A percentile compares a stretch with the other conserved stretches of the same genome.
phyloP scores from a whole-genome alignment of 495 filamentous ascomycete genomes.

The Podospora tetraspora region DNA sequence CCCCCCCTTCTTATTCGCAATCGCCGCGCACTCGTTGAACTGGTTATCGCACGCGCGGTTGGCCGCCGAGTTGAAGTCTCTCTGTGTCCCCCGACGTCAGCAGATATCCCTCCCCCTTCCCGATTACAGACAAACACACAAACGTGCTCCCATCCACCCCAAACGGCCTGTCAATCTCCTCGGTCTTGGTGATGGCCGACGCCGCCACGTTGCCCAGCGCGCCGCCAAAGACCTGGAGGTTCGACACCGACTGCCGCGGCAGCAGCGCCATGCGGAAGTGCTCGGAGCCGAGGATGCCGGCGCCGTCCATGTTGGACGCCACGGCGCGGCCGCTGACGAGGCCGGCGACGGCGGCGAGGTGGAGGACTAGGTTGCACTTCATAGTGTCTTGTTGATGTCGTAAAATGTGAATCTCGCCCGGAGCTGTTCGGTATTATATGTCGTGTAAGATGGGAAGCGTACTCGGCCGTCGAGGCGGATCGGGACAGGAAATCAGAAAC shows the following conservation, averaged over 20 bases:
- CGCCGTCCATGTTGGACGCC: slow-evolving; percentile 7
- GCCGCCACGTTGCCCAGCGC: slow-evolving; percentile 22
- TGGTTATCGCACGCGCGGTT: slow-evolving; percentile 39
- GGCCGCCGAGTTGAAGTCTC: slow-evolving; percentile 36
- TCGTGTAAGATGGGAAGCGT: background rate
- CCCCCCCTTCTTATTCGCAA: slow-evolving; percentile 26
- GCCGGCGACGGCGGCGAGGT: slow-evolving; percentile 5
- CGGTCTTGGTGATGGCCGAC: slow-evolving; percentile 33
- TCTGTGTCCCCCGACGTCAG: slow-evolving; percentile 22
- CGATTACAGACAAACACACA: slow-evolving; percentile 29
- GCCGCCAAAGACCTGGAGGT: slow-evolving; percentile 26
- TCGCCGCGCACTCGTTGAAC: slow-evolving; percentile 36
- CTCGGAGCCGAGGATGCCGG: slow-evolving; percentile 12
- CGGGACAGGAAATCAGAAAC: background rate
- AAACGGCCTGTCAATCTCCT: slow-evolving; percentile 38
- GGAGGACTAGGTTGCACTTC: slow-evolving; percentile 2
- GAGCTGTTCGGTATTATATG: background rate
- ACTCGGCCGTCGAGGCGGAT: background rate
- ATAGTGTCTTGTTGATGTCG: background rate
- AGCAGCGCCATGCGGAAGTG: slow-evolving; percentile 20
- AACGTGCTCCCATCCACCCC: slow-evolving; percentile 44
- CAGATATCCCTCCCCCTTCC: background rate
- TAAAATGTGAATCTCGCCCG: background rate
- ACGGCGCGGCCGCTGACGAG: slow-evolving; percentile 7
- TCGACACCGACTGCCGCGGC: slow-evolving; percentile 18